These are phyloP conservation scores for Scheffersomyces stambukii DNA, from an alignment of 1,139 yeast genomes.

Conservation along the genomic window DNA sequence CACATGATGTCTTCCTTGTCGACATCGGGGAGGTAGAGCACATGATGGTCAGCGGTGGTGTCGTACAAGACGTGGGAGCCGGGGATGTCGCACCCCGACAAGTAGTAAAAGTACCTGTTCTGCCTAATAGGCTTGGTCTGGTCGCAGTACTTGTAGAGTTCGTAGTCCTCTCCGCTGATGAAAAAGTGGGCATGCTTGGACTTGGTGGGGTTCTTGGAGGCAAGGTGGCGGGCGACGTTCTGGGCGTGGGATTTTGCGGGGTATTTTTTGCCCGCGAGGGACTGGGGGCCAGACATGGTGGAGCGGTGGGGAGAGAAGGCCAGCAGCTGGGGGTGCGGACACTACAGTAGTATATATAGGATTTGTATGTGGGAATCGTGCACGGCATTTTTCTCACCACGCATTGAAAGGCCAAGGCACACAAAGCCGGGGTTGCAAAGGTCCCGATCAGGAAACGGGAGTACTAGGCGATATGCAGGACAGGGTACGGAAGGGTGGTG, in stretches of 20 bases:
- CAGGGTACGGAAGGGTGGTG: no score
- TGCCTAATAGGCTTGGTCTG: constrained; percentile 79
- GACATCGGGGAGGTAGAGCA: constrained; percentile 74
- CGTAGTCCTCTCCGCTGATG: constrained; percentile 63
- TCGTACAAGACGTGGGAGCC: constrained; percentile 69
- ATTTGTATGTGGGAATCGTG: no score
- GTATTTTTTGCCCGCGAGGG: constrained; percentile 43
- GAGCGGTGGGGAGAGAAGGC: background rate
- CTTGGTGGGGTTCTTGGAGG: constrained; percentile 13
- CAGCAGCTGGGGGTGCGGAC: no score
- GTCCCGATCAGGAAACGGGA: no score
- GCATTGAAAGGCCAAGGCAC: no score
- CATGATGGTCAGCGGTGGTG: constrained; percentile 49
- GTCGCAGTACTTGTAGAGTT: constrained; percentile 74
- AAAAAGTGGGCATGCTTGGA: constrained; percentile 36
- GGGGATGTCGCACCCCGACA: constrained; percentile 81
- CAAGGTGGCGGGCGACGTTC: constrained; percentile 45
- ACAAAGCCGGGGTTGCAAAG: no score
- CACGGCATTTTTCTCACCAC: no score
- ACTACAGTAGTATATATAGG: no score
- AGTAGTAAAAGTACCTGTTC: constrained; percentile 82
- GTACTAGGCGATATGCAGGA: no score
- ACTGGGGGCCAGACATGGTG: constrained; percentile 12
- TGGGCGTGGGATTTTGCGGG: constrained; percentile 74
- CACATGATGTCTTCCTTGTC: constrained; percentile 93